Conservation (phyloP, 352 stramenopile genomes). For the Phytopythium montanum region DNA sequence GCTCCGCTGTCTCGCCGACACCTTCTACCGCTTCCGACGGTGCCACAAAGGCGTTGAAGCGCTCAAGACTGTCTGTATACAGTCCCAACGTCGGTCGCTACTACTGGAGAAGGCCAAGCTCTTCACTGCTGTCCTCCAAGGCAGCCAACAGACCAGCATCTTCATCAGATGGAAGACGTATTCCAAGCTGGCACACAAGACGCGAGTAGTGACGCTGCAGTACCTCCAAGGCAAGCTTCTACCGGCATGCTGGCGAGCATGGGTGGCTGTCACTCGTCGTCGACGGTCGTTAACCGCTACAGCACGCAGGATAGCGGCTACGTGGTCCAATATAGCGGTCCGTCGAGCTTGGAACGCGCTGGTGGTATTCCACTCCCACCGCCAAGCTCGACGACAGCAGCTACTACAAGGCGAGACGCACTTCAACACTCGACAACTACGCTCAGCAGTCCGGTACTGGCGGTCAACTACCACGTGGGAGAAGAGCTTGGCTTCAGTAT, state of each 20-base stretch:
- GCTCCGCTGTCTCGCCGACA: constrained; percentile 7
- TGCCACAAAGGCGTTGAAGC: constrained; percentile 18
- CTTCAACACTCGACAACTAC: constrained; percentile 4
- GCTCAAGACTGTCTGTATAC: constrained; percentile 5
- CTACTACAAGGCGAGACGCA: constrained; percentile 15
- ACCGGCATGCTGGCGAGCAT: constrained; percentile 21
- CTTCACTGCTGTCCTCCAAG: constrained; percentile 17
- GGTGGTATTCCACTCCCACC: constrained; percentile 4
- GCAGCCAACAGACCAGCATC: constrained; percentile 8
- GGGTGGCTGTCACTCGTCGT: constrained; percentile 11
- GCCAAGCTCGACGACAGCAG: background rate
- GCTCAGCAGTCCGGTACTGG: constrained; percentile 15
- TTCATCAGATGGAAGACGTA: constrained; percentile 28
- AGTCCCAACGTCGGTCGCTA: background rate
- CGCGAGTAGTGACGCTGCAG: constrained; percentile 13
- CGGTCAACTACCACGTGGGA: constrained; percentile 4
- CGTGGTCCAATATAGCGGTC: constrained; percentile 21
- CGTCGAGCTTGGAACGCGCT: constrained; percentile 26
- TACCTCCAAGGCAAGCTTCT: constrained; percentile 28
- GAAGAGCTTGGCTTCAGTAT: constrained; percentile 16
- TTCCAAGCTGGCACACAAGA: constrained; percentile 14
- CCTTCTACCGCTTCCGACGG: constrained; percentile 18
- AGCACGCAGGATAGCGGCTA: constrained; percentile 2
- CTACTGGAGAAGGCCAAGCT: constrained; percentile 12
- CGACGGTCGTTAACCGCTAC: constrained; percentile 4